Percentiles rank a stretch among this genome's conserved stretches.
These are phyloP conservation scores for Coemansia sp. DNA, from an alignment of 192 early-diverging fungal species.

Conservation along the genomic window DNA sequence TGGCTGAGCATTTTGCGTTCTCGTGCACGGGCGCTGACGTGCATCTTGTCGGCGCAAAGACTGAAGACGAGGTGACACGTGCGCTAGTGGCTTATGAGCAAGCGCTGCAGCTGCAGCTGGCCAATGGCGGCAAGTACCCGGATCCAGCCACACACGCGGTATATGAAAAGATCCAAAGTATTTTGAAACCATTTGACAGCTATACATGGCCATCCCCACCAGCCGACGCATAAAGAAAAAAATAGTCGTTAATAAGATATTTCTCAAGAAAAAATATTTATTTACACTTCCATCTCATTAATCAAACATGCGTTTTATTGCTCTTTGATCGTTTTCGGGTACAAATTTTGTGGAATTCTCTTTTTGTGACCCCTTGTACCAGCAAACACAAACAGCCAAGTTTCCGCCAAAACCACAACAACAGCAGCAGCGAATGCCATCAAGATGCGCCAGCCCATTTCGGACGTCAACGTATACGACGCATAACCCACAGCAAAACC, in stretches of 20 bases:
- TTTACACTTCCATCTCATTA: not conserved
- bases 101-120: slow-evolving; percentile 11
- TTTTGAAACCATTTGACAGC: slow-evolving; percentile 31
- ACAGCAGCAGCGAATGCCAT: slow-evolving; percentile 33
- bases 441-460: slow-evolving; percentile 47
- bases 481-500: slow-evolving; percentile 51
- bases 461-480: slow-evolving; percentile 42
- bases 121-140: slow-evolving; percentile 13
- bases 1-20: slow-evolving; percentile 56
- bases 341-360: slow-evolving; percentile 5
- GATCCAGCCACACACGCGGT: slow-evolving; percentile 13
- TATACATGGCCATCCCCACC: slow-evolving; percentile 53
- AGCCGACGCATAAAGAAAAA: slow-evolving; percentile 11
- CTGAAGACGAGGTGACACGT: slow-evolving; percentile 20
- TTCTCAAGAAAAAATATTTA: not conserved
- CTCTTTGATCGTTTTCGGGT: not conserved
- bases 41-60: slow-evolving; percentile 45
- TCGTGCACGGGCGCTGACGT: slow-evolving; percentile 23
- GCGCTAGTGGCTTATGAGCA: slow-evolving; percentile 25
- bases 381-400: slow-evolving; percentile 44
- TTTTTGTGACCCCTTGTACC: slow-evolving; percentile 41
- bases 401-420: slow-evolving; percentile 30
- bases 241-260: no score
- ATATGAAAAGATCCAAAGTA: slow-evolving; percentile 16
- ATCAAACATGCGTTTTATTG: not conserved